These are phyloP conservation scores for Auriscalpium vulgare DNA, from an alignment of 768 basidiomycete genomes.

Conservation along the genomic window DNA sequence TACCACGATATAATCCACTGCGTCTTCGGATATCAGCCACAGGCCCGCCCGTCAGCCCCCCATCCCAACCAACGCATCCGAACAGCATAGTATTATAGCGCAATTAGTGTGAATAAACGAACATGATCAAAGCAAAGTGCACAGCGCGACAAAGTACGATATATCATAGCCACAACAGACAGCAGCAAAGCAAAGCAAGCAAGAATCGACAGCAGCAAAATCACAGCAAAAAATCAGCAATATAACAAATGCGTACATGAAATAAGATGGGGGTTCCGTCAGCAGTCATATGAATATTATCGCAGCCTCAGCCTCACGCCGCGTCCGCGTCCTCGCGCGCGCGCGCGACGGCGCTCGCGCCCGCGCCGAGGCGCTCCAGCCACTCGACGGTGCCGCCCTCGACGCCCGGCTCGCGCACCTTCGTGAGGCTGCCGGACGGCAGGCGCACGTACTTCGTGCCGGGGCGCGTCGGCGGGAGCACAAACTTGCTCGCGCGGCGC, in stretches of 20 bases:
- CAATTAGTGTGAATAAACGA: no score
- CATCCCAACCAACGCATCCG: no score
- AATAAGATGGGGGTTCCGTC: no score
- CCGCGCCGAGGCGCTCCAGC: neutral
- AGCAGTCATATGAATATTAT: no score
- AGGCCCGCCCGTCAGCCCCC: no score
- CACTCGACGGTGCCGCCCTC: neutral
- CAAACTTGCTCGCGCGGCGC: neutral
- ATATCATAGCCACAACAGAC: neutral
- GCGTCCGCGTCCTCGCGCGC: neutral
- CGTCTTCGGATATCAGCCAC: no score
- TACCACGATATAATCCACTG: no score
- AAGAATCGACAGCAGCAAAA: neutral
- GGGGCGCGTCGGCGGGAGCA: neutral
- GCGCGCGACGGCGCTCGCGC: neutral
- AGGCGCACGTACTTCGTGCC: conserved; percentile 6
- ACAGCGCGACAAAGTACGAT: neutral
- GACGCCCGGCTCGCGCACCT: neutral
- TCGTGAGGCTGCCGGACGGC: conserved; percentile 4
- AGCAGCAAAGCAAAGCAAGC: no score
- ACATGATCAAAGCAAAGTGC: neutral
- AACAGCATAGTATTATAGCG: no score
- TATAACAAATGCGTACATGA: no score
- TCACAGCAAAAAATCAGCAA: neutral
- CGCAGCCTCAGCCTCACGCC: neutral